Evolutionary conservation across 2,329 filamentous ascomycete species (phyloP), one percentile per base, ranked within the genome.

Genomic region (Pseudogymnoascus sp.): DNA sequence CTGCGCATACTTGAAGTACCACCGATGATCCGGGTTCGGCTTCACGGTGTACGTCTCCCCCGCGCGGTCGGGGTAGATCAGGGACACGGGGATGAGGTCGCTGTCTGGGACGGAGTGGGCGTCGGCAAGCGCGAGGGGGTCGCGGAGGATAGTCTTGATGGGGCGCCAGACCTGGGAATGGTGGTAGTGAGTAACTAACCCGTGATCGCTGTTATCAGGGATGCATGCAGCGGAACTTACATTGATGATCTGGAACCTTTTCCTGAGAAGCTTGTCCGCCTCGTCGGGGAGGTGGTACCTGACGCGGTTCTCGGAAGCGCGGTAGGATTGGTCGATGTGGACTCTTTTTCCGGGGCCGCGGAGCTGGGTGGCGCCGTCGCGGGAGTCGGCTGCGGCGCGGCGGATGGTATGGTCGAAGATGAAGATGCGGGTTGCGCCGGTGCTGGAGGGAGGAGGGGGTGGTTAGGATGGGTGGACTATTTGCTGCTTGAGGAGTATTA

Each of bases 391-490:
- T 1, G 7, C 13, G 10, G 81, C 75, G 45, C 86, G 81, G 9
- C 90, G 85, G 70, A 95, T 82, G 15, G 90, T 95, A 76, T 95
- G 88, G 76, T 95, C 89, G 73, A 95, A 95, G 70, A 95, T 76
- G 66, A 88, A 75, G 35, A 94, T 76, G 1, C 79, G 77, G 61
- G 4, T 62, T 52, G 65, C 65, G 15, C 63, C 63, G 30, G 63
- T 65, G 10, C 60, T 61, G 39, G 21, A 3, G 5, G n/a, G 5
- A 15, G n/a, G 13, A 1, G 85, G 5, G 28, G n/a, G 13, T 1
- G 85, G 83, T 21, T 92, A 76, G 59, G 81, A 72, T 37, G 15
- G 21, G 15, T 7, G 30, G 19, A 23, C n/a, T 23, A 8, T 5
- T 21, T 19, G 26, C n/a, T n/a, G 8, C 4, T 30, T 37, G 8